Evolutionary conservation across 345 rosid genomes (phyloP).

Genomic region (Citrus reticulata): DNA sequence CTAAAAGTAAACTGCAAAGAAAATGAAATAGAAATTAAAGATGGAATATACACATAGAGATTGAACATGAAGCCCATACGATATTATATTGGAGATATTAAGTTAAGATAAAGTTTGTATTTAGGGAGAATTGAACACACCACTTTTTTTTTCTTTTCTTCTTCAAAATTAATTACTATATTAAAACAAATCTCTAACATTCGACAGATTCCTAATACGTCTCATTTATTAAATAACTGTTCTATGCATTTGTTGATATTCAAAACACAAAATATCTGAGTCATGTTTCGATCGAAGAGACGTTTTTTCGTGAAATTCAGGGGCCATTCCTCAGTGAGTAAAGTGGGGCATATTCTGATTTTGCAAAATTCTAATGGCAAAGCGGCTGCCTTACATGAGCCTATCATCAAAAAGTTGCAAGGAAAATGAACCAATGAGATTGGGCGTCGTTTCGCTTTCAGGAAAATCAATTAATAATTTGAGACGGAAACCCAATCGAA

Average conservation of each 20-base stretch:
- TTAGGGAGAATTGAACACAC: too few relatives aligned
- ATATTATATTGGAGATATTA: too few relatives aligned
- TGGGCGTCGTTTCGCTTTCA: not conserved
- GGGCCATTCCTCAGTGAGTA: not conserved
- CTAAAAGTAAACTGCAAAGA: too few relatives aligned
- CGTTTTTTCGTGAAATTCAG: not conserved
- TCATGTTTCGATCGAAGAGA: not conserved
- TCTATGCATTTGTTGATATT: not conserved
- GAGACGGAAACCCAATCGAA: not conserved
- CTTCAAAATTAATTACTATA: too few relatives aligned
- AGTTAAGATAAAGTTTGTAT: too few relatives aligned
- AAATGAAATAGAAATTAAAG: too few relatives aligned
- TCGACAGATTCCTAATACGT: too few relatives aligned
- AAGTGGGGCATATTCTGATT: slow-evolving; percentile 1
- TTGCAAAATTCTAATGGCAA: not conserved
- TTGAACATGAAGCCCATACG: too few relatives aligned
- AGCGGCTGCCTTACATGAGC: not conserved
- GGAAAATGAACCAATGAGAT: not conserved
- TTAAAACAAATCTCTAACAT: too few relatives aligned
- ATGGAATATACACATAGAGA: too few relatives aligned
- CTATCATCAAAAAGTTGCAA: not conserved
- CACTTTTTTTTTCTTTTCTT: too few relatives aligned
- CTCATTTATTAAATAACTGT: not conserved
- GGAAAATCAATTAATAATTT: not conserved
- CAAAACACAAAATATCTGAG: not conserved